phyloP scores from a whole-genome alignment of 345 rosid genomes.

The Schrenkiella parvula region DNA sequence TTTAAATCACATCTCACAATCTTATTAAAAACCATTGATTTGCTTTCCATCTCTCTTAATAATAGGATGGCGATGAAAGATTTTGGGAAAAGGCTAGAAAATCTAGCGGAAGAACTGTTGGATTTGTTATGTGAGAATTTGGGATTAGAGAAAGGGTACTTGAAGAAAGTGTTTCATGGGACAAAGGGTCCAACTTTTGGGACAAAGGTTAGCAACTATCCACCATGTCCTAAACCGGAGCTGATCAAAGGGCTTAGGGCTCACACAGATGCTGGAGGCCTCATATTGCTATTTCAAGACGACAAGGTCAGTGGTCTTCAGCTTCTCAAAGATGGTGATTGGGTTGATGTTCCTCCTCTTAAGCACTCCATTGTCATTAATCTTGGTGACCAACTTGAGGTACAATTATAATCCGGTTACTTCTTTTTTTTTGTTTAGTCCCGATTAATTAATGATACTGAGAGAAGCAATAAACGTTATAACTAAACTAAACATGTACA shows the following conservation, averaged over 20 bases:
- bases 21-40: not conserved
- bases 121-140: constrained; percentile 74
- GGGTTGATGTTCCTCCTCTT: constrained; percentile 87
- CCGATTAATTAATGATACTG: not conserved
- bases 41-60: not conserved
- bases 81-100: constrained; percentile 49
- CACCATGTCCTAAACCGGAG: constrained; percentile 91
- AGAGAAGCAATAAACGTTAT: not conserved
- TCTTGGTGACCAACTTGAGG: constrained; percentile 97
- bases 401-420: not conserved
- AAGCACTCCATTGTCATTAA: constrained; percentile 83
- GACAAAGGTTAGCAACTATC: constrained; percentile 90
- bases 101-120: constrained; percentile 59
- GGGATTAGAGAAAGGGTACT: constrained; percentile 70
- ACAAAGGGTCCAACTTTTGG: constrained; percentile 73
- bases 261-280: constrained; percentile 96
- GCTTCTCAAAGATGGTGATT: constrained; percentile 77
- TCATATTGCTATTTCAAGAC: constrained; percentile 84
- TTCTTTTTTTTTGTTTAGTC: not conserved
- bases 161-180: constrained; percentile 67
- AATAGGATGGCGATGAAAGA: constrained; percentile 59
- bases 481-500: not conserved
- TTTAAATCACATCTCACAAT: not conserved
- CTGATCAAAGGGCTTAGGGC: constrained; percentile 86
- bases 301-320: constrained; percentile 93